Evolutionary conservation across 257 asterid species (phyloP), one percentile per base, ranked within the genome.

Genomic region (Jacaranda copaia): DNA sequence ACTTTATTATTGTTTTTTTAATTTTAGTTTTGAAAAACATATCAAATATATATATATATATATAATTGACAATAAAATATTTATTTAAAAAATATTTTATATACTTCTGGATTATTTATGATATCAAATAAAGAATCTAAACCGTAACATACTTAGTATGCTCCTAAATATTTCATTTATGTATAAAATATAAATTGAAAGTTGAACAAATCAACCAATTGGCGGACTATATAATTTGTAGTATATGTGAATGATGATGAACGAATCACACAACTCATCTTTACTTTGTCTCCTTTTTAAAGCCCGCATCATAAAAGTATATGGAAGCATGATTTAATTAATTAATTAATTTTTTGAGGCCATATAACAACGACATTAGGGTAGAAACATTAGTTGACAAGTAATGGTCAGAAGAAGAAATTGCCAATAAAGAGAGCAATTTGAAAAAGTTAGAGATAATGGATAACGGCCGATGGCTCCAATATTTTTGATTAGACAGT

Each of bases 401-500:
- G 66, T 49, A 58, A 38, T 16, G 56, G 40, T 68, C 51, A 19
- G 15, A 43, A 60, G 51, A 56, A 52, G 43, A 36, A 59, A 3
- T 75, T 13, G n/a, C 43, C 65, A 64, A 16, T 25, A 25, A 2
- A 25, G 32, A 25, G 32, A 25, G 32, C n/a, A n/a, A n/a, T n/a
- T n/a, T n/a, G n/a, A n/a, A n/a, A n/a, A n/a, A n/a, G n/a, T n/a
- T n/a, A n/a, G 14, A 45, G 6, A 55, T n/a, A 42, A 32, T 16
- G 13, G 38, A 74, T 49, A 16, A 49, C 64, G 64, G 25, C 32
- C 2, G 32, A 59, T 55, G 25, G 51, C 12, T 55, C 11, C 43
- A 77, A 18, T 35, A n/a, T 16, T 13, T 13, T 40, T 42, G 74
- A 68, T 82, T 68, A 53, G 80, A 78, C 77, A 52, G 11, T 51